Base-by-base conservation (phyloP, 75 land plant species). In the Picea sitchensis region DNA sequence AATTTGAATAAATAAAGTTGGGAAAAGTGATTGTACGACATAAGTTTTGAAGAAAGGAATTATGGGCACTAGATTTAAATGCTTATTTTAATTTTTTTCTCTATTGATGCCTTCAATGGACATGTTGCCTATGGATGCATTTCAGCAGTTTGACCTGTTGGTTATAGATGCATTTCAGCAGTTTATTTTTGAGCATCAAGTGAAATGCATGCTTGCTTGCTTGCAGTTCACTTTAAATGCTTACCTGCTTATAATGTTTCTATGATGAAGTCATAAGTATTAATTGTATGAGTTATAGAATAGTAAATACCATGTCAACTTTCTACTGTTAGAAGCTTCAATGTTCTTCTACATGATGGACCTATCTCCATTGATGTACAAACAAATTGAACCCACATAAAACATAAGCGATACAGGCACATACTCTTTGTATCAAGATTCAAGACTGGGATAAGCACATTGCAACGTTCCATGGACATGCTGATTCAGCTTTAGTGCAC, bases 291-390 rank as follows among this genome's bases (percentile, higher is more conserved):
- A 5, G 38, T 32, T 32, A 3, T 14, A 67, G 38, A 67, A 67
- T 67, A 67, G n/a, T n/a, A n/a, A n/a, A n/a, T n/a, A n/a, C 18
- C 36, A 13, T 3, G 1, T 14, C 38, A 67, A 34, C 17, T 14
- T 67, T 67, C 56, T 67, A 20, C 32, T 32, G 36, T 32, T 34
- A 67, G 17, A 67, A 32, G 44, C 71, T 67, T 34, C 36, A 5
- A 67, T 67, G 32, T 44, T 67, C 41, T 67, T 67, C 36, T 67
- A 18, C 71, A 67, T 67, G 71, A 17, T 64, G 65, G 32, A 11
- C 31, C 14, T 64, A 12, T 51, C 56, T 51, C 56, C 56, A 51
- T 51, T 51, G 1, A 51, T 2, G 11, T 9, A 51, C 56, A 51
- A 51, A 51, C 56, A 47, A 7, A 47, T 47, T 47, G 51, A 38